Percentiles rank a stretch among this genome's conserved stretches.
Evolutionary conservation across 192 early-diverging fungal species (phyloP).

Genomic region (Coemansia javaensis): DNA sequence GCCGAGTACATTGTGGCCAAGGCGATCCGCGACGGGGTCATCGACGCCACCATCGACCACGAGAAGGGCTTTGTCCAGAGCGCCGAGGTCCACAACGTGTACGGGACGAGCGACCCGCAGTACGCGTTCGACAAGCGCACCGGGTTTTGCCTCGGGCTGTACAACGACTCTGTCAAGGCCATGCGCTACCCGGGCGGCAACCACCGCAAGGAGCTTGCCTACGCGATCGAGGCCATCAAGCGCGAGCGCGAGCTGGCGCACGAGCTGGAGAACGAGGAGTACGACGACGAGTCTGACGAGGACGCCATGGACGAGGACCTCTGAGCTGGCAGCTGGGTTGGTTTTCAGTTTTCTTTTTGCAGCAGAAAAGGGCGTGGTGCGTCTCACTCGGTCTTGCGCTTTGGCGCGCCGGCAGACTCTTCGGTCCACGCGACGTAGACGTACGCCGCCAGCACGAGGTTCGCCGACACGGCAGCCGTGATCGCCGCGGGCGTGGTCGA

Average conservation of each 20-base stretch:
- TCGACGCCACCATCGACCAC: slow-evolving; percentile 96
- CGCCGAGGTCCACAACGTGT: slow-evolving; percentile 92
- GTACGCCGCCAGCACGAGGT: slow-evolving; percentile 36
- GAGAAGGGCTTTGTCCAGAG: slow-evolving; percentile 88
- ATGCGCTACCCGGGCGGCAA: slow-evolving; percentile 92
- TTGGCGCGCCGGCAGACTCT: slow-evolving; percentile 7
- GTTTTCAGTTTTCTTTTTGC: not conserved
- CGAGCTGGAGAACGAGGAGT: slow-evolving; percentile 82
- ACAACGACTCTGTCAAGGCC: slow-evolving; percentile 96
- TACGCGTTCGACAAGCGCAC: slow-evolving; percentile 92
- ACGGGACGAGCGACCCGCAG: slow-evolving; percentile 96
- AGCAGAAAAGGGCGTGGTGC: no score
- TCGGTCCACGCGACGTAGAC: slow-evolving; percentile 43
- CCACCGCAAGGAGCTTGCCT: slow-evolving; percentile 80
- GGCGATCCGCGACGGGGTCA: slow-evolving; percentile 97
- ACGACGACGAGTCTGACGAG: slow-evolving; percentile 72
- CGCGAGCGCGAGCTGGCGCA: slow-evolving; percentile 89
- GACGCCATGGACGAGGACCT: slow-evolving; percentile 44
- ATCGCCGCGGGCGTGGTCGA: slow-evolving; percentile 40
- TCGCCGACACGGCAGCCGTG: slow-evolving; percentile 36
- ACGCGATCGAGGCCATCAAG: slow-evolving; percentile 74
- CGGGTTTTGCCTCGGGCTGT: slow-evolving; percentile 89
- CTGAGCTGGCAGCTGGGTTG: no score
- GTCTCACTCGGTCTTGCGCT: slow-evolving; percentile 3
- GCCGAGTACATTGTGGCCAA: slow-evolving; percentile 99